A percentile compares a stretch with the other conserved stretches of the same genome.
These are phyloP conservation scores for Xenoacremonium recifei DNA, from an alignment of 2,329 filamentous ascomycete species.

Conservation along the genomic window DNA sequence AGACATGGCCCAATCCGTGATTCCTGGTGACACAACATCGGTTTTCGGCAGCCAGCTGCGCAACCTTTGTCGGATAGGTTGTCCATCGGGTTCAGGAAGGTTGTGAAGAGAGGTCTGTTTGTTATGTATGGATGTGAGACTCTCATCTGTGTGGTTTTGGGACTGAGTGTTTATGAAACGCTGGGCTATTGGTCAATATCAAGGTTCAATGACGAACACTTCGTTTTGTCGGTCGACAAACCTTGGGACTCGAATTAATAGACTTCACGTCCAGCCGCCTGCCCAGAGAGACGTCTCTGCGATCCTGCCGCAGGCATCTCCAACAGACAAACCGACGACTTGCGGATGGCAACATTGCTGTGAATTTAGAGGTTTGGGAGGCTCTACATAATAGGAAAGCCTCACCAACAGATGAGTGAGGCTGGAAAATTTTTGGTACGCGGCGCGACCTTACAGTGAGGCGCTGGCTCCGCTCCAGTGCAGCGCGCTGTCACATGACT, in stretches of 20 bases:
- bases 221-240: conserved; percentile 8
- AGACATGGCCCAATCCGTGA: conserved; percentile 23
- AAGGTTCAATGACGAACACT: neutral
- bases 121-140: conserved; percentile 16
- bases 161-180: conserved; percentile 9
- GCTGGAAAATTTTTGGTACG: conserved; percentile 27
- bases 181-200: conserved; percentile 9
- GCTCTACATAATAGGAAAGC: no score
- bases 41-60: conserved; percentile 15
- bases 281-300: conserved; percentile 8
- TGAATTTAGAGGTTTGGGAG: no score
- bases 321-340: conserved; percentile 32
- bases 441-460: no score
- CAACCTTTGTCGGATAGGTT: conserved; percentile 20
- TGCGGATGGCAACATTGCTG: conserved; percentile 30
- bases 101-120: conserved; percentile 9
- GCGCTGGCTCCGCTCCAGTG: no score
- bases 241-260: conserved; percentile 10
- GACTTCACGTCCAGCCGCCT: conserved; percentile 2
- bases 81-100: conserved; percentile 6
- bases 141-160: neutral
- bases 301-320: conserved; percentile 27
- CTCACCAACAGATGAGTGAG: no score
- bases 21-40: conserved; percentile 8
- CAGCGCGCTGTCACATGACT: neutral